Conservation (phyloP, 2,329 filamentous ascomycete species). For the Colletotrichum destructivum region DNA sequence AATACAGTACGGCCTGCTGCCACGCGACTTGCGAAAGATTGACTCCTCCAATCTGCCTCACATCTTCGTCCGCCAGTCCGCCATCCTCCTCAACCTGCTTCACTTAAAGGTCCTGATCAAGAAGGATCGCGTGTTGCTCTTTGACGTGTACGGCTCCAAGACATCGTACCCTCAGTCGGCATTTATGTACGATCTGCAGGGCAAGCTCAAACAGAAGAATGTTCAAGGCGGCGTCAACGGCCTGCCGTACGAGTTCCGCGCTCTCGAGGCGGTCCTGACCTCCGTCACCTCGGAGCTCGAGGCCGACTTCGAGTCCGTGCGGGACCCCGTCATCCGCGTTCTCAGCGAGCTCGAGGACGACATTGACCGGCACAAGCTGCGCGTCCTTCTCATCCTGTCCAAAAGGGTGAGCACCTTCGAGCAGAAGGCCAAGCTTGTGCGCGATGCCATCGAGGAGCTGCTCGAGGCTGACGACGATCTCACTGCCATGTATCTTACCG, state of each 20-base stretch:
- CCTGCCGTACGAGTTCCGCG: slow-evolving; percentile 95
- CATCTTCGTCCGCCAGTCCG: slow-evolving; percentile 92
- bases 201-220: slow-evolving; percentile 88
- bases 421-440: slow-evolving; percentile 93
- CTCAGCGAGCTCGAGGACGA: slow-evolving; percentile 94
- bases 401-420: slow-evolving; percentile 98
- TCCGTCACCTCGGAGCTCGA: slow-evolving; percentile 94
- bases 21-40: slow-evolving; percentile 96
- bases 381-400: slow-evolving; percentile 91
- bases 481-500: slow-evolving; percentile 94
- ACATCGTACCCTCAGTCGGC: slow-evolving; percentile 95
- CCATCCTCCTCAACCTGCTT: slow-evolving; percentile 95
- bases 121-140: slow-evolving; percentile 92
- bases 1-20: slow-evolving; percentile 86
- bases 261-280: slow-evolving; percentile 93
- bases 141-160: slow-evolving; percentile 95
- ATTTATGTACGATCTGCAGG: slow-evolving; percentile 98
- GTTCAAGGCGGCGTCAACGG: slow-evolving; percentile 68
- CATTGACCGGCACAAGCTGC: slow-evolving; percentile 93
- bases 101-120: slow-evolving; percentile 97
- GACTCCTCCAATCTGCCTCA: slow-evolving; percentile 96
- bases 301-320: slow-evolving; percentile 93
- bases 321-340: slow-evolving; percentile 91
- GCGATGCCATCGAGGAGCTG: slow-evolving; percentile 94
- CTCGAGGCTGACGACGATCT: slow-evolving; percentile 97